These are phyloP conservation scores for Pythium grandisporangium DNA, from an alignment of 352 stramenopile genomes.

Conservation along the genomic window DNA sequence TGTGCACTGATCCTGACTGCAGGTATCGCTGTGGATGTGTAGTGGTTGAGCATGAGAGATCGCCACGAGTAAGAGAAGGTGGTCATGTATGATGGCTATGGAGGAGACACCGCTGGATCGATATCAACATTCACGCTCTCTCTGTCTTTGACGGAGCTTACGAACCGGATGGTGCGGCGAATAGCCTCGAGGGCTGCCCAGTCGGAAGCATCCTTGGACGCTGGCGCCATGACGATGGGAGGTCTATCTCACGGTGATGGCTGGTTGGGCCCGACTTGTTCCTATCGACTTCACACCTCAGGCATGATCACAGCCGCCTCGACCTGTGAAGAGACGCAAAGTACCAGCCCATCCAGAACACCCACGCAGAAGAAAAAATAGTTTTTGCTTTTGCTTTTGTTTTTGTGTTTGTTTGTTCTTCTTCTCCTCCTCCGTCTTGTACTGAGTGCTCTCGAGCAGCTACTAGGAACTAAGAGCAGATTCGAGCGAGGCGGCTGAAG, in stretches of 20 bases:
- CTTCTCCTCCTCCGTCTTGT: conserved; percentile 7
- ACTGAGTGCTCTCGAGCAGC: neutral
- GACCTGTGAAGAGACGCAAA: conserved; percentile 3
- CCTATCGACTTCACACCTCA: neutral
- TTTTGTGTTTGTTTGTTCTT: too few relatives aligned
- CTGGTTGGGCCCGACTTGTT: neutral
- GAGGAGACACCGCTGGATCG: too few relatives aligned
- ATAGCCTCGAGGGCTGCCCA: conserved; percentile 10
- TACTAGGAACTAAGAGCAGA: conserved; percentile 1
- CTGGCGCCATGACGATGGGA: conserved; percentile 5
- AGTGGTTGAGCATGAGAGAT: neutral
- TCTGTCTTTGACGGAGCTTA: too few relatives aligned
- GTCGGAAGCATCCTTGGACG: neutral
- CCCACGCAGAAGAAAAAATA: conserved; percentile 13
- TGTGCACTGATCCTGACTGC: conserved; percentile 12
- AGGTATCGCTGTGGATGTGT: conserved; percentile 2
- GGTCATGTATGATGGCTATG: too few relatives aligned
- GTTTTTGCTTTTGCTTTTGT: too few relatives aligned
- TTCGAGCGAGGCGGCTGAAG: neutral
- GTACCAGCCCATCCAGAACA: conserved; percentile 5
- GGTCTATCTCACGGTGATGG: neutral
- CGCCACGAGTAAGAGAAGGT: neutral
- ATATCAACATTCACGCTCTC: too few relatives aligned
- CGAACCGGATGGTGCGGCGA: conserved; percentile 13
- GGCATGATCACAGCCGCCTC: conserved; percentile 2